Conservation (phyloP, 371 early-diverging fungal genomes). For the Rhizopus delemar region DNA sequence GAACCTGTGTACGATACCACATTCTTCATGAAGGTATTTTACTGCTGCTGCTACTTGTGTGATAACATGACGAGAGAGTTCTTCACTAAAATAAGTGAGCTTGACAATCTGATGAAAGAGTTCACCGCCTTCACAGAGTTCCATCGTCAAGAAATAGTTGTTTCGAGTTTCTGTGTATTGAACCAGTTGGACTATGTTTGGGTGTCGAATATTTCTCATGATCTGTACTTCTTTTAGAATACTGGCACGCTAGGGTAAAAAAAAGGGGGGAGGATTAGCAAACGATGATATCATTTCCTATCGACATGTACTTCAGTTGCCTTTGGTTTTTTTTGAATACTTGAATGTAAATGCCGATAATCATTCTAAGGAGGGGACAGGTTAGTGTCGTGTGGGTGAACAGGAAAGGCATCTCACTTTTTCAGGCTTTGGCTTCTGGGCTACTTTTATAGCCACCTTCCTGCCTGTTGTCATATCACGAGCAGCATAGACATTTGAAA, state of each 20-base stretch:
- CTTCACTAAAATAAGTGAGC: slow-evolving; percentile 79
- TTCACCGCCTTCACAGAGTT: slow-evolving; percentile 86
- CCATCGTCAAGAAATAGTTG: slow-evolving; percentile 78
- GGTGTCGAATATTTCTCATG: slow-evolving; percentile 74
- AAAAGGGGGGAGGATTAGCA: not conserved
- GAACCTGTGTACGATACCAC: slow-evolving; percentile 85
- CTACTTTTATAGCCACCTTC: slow-evolving; percentile 77
- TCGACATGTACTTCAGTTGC: slow-evolving; percentile 31
- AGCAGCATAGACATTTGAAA: slow-evolving; percentile 77
- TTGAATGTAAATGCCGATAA: slow-evolving; percentile 30
- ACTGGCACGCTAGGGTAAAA: slow-evolving; percentile 57
- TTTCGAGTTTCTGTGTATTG: slow-evolving; percentile 58
- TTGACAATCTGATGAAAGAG: slow-evolving; percentile 83
- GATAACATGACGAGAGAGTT: slow-evolving; percentile 78
- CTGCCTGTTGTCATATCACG: slow-evolving; percentile 52
- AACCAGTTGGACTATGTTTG: slow-evolving; percentile 72
- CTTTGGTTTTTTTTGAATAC: slow-evolving; percentile 29
- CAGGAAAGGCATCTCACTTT: slow-evolving; percentile 58
- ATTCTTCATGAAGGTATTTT: slow-evolving; percentile 84
- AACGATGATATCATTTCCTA: slow-evolving; percentile 23
- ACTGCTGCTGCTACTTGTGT: slow-evolving; percentile 89
- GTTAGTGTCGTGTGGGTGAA: slow-evolving; percentile 52
- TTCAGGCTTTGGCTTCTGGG: slow-evolving; percentile 56
- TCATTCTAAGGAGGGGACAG: slow-evolving; percentile 33
- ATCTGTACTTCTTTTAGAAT: slow-evolving; percentile 84